Conservation (phyloP, 805 yeast genomes). For the Wickerhamiella hasegawae region DNA sequence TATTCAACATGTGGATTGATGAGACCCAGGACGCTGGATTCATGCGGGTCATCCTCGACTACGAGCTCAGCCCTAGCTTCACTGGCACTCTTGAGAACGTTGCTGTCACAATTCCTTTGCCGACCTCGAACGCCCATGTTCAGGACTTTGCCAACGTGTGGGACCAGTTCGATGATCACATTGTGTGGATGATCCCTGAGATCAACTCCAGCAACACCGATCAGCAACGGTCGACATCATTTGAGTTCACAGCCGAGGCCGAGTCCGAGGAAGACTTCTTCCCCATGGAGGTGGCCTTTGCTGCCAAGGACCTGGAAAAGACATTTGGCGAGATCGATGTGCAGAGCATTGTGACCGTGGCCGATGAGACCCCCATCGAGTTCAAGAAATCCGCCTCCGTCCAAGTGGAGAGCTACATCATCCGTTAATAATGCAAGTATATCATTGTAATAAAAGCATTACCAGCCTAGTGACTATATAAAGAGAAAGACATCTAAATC, state of each 20-base stretch:
- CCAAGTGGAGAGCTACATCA: conserved; percentile 11
- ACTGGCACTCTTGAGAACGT: conserved; percentile 37
- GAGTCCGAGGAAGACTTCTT: conserved; percentile 69
- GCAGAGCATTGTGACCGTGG: conserved; percentile 35
- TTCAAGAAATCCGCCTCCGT: conserved; percentile 11
- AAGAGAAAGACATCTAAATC: background rate
- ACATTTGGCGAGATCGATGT: conserved; percentile 56
- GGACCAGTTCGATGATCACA: conserved; percentile 51
- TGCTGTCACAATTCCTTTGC: conserved; percentile 47
- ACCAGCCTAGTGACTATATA: background rate
- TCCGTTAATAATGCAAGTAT: conserved; percentile 7
- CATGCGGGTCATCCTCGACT: conserved; percentile 73
- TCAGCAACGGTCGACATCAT: conserved; percentile 37
- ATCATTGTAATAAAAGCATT: background rate
- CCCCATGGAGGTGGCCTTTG: conserved; percentile 69
- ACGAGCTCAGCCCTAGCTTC: conserved; percentile 44
- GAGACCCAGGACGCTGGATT: conserved; percentile 36
- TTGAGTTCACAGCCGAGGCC: conserved; percentile 64
- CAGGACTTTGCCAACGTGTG: conserved; percentile 23
- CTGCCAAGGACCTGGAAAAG: conserved; percentile 24
- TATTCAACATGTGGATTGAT: conserved; percentile 73
- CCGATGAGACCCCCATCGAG: conserved; percentile 20
- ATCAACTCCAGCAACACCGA: conserved; percentile 32
- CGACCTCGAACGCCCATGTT: conserved; percentile 38
- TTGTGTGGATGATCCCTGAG: conserved; percentile 48